Conservation (phyloP, 2,329 filamentous ascomycete genomes). For the Colletotrichum zoysiae region DNA sequence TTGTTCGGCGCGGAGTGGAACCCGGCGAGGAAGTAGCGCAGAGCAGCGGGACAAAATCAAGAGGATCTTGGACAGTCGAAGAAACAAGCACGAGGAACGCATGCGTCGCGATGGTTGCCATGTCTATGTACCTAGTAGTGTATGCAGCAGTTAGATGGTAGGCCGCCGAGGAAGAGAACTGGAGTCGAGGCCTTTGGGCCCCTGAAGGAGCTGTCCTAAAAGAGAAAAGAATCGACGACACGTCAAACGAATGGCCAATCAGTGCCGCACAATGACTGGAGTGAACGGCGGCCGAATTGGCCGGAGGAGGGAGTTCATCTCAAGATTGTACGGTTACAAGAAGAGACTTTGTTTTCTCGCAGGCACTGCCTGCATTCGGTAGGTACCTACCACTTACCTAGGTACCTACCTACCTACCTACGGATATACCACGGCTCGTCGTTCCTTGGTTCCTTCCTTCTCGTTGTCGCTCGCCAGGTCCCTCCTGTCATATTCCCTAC, state of each 20-base stretch:
- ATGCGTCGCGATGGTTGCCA: slow-evolving; percentile 8
- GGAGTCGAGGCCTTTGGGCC: slow-evolving; percentile 5
- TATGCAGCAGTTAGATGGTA: not conserved
- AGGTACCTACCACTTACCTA: too few species aligned
- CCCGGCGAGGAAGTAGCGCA: not conserved
- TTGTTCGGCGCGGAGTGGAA: not conserved
- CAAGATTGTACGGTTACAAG: not conserved
- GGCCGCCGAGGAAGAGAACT: slow-evolving; percentile 9
- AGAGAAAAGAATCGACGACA: slow-evolving; percentile 20
- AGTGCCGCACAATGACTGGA: not conserved
- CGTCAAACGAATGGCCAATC: slow-evolving; percentile 22
- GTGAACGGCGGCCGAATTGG: slow-evolving; percentile 7
- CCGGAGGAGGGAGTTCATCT: slow-evolving; percentile 12
- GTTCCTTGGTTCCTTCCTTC: slow-evolving; percentile 4
- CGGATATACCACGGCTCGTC: not conserved
- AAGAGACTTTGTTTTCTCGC: too few species aligned
- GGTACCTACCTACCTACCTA: too few species aligned
- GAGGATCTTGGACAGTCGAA: slow-evolving; percentile 16
- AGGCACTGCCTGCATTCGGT: too few species aligned
- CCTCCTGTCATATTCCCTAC: not conserved
- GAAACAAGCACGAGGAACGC: slow-evolving; percentile 10
- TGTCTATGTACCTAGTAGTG: too few species aligned
- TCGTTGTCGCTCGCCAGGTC: slow-evolving; percentile 2
- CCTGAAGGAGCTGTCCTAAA: slow-evolving; percentile 24
- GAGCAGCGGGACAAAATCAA: not conserved